Percentiles rank a stretch among this genome's conserved stretches.
Evolutionary conservation across 2,329 filamentous ascomycete genomes (phyloP).

Genomic region (Domatiomyces globalis): DNA sequence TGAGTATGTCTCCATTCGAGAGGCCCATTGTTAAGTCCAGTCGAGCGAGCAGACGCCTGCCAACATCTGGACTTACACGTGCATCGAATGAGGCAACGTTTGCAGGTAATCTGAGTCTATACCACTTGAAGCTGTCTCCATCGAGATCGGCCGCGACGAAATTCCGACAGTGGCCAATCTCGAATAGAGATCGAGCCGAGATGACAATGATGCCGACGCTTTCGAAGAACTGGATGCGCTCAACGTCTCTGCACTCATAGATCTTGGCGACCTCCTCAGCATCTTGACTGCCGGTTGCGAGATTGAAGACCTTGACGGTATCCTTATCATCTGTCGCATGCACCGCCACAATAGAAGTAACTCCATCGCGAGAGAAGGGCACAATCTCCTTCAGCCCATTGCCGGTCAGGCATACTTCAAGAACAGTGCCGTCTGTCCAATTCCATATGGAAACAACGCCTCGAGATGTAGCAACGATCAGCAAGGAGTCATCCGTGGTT

Average conservation of each 20-base stretch:
- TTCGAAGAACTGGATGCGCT: background rate
- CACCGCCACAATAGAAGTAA: slow-evolving; percentile 1
- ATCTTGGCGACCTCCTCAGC: background rate
- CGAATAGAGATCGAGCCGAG: background rate
- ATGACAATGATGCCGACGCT: background rate
- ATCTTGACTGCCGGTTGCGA: background rate
- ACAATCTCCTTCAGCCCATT: slow-evolving; percentile 5
- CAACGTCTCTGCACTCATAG: background rate
- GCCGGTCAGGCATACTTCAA: slow-evolving; percentile 2
- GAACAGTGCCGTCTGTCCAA: slow-evolving; percentile 35
- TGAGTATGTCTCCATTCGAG: slow-evolving; percentile 58
- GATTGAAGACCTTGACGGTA: slow-evolving; percentile 3
- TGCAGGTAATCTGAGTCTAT: slow-evolving; percentile 42
- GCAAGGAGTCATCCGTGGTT: slow-evolving; percentile 34
- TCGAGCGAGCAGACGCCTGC: slow-evolving; percentile 18
- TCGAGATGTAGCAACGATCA: slow-evolving; percentile 40
- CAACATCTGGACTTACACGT: slow-evolving; percentile 5
- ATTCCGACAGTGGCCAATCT: background rate
- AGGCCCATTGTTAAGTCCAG: slow-evolving; percentile 71
- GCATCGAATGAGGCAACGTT: slow-evolving; percentile 52
- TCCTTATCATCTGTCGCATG: slow-evolving; percentile 4
- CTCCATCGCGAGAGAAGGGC: background rate
- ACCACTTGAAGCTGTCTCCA: slow-evolving; percentile 34
- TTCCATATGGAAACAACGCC: slow-evolving; percentile 44
- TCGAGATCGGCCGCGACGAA: background rate